Base-by-base conservation (phyloP, 768 basidiomycete genomes). In the Xerocomus brunneocitrinus region DNA sequence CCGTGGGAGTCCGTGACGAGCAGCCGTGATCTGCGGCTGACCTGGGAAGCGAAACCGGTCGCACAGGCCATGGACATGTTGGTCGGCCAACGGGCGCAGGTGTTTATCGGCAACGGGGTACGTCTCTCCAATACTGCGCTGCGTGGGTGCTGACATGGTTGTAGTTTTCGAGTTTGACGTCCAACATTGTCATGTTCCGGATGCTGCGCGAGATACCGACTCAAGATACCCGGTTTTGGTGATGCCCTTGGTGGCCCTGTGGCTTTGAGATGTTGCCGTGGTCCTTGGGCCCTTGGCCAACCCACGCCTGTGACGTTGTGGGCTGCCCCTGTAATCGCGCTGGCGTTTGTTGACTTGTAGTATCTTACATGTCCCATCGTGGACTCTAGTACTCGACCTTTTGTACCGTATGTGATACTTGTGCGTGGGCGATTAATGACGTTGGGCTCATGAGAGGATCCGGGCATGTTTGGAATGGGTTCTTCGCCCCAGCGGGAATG, bases 91-190 rank as follows among this genome's bases (percentile, higher is more conserved):
- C 69, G 81, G 48, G 84, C 85, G 1, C 79, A 84, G 58, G 74
- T 81, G 52, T 80, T 88, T 55, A 70, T 89, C 40, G 87, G 87
- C 8, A 89, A 88, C 61, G 87, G 85, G 53, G 85, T 84, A 62
- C 58, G 83, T 78, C 35, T 14, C 13, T 13, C 7, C 49, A 1
- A 12, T 9, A 1, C 8, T 34, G 3, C 3, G 13, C 32, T 32
- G 3, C 28, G 9, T 32, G 12, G 4, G 19, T 12, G n/a, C 30
- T 41, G 40, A 50, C 41, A 2, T 9, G n/a, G 10, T 10, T 25
- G 5, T 52, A 79, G 78, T 78, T 74, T 45, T 78, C 78, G 24
- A 79, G 78, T 56, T 46, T 79, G 55, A 78, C 76, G 0, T 74
- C 76, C 10, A 79, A 77, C 47, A 66, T 77, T 41, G 75, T 74